A percentile compares a stretch with the other conserved stretches of the same genome.
Evolutionary conservation across 306 rosid species (phyloP).

Genomic region (Aeschynomene evenia): DNA sequence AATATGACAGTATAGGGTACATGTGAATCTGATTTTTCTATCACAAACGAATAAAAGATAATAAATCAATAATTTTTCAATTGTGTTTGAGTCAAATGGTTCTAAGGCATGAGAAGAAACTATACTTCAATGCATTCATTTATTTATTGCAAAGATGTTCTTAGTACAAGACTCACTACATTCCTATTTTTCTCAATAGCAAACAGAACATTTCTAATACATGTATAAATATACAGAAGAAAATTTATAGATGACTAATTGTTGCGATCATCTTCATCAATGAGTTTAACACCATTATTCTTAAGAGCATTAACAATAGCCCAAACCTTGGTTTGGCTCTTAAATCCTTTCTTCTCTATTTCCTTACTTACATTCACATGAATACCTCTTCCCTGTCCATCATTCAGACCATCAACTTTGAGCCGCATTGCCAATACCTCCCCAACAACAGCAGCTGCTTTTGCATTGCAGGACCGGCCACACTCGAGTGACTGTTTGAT

Average conservation of each 20-base stretch:
- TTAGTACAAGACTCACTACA: neutral
- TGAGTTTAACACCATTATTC: conserved; percentile 66
- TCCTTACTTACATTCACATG: conserved; percentile 70
- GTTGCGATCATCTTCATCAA: conserved; percentile 45
- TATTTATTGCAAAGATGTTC: conserved; percentile 5
- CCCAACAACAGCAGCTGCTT: conserved; percentile 82
- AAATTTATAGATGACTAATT: conserved; percentile 22
- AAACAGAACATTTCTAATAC: neutral
- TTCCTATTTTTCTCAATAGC: neutral
- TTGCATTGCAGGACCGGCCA: conserved; percentile 82
- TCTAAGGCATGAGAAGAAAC: conserved; percentile 1
- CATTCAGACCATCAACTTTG: conserved; percentile 74
- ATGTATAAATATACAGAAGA: neutral
- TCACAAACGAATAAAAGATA: neutral
- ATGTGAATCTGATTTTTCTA: neutral
- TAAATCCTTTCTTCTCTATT: conserved; percentile 81
- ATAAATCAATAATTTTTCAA: neutral
- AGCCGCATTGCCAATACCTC: conserved; percentile 90
- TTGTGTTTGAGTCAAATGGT: neutral
- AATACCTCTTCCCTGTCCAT: conserved; percentile 84
- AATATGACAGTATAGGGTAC: neutral
- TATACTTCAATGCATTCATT: neutral
- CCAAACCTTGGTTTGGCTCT: conserved; percentile 83
- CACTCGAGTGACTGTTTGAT: conserved; percentile 84
- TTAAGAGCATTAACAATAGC: conserved; percentile 77